phyloP scores from a whole-genome alignment of 805 yeast species.

The Blastobotrys peoriensis region DNA sequence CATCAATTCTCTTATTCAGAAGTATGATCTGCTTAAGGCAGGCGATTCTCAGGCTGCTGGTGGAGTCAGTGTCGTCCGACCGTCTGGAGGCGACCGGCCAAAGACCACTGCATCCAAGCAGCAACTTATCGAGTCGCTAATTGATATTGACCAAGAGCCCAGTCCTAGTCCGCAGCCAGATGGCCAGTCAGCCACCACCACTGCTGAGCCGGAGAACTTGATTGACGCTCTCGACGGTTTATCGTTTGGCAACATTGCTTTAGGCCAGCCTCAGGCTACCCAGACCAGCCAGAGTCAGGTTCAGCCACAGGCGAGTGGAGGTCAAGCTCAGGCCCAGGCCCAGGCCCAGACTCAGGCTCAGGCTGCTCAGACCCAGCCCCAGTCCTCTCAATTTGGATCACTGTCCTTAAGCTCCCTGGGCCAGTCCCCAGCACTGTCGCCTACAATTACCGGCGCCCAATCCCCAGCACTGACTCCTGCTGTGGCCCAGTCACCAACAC shows the following conservation, averaged over 20 bases:
- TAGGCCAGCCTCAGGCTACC: conserved; percentile 27
- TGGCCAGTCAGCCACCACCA: conserved; percentile 32
- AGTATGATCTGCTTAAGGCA: conserved; percentile 56
- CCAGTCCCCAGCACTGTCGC: too few relatives aligned
- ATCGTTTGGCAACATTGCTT: conserved; percentile 50
- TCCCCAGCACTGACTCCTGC: too few relatives aligned
- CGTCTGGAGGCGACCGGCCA: conserved; percentile 14
- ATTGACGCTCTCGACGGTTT: conserved; percentile 69
- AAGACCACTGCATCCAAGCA: conserved; percentile 15
- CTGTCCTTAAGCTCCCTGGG: too few relatives aligned
- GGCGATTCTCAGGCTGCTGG: conserved; percentile 58
- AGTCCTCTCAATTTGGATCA: too few relatives aligned
- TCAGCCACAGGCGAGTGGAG: too few relatives aligned
- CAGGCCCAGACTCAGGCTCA: too few relatives aligned
- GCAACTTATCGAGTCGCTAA: conserved; percentile 44
- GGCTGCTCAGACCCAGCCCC: too few relatives aligned
- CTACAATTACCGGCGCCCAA: too few relatives aligned
- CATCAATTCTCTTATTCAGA: conserved; percentile 61
- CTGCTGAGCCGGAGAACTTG: conserved; percentile 50
- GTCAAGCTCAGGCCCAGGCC: too few relatives aligned
- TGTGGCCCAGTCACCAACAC: conserved; percentile 7
- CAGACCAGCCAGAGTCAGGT: too few relatives aligned
- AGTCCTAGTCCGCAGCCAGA: not conserved
- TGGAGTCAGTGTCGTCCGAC: conserved; percentile 26
- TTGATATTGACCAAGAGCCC: conserved; percentile 53